Base-by-base conservation (phyloP, 805 yeast genomes). In the Monosporozyma yasuniensis region DNA sequence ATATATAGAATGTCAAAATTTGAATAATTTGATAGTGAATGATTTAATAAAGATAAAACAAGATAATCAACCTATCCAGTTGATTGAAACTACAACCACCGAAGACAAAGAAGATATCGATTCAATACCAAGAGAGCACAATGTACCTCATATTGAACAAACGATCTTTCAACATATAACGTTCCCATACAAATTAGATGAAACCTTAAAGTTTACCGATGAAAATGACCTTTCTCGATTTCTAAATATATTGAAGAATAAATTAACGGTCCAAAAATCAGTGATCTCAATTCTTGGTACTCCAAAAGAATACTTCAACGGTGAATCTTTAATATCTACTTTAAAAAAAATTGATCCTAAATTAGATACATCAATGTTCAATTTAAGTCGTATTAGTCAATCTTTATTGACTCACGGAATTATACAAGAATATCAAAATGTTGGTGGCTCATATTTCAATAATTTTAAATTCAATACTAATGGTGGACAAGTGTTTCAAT, bases 381-480 rank as follows among this genome's bases (percentile, higher is more conserved):
- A 66, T 34, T 37, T 64, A n/a, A 69, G 69, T 47, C 58, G 63
- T 32, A 52, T 69, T 25, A 72, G 72, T 1, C 71, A 69, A 48
- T 54, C 53, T 22, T 41, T 67, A 44, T 41, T 67, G 2, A 50
- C 49, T 8, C 23, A 57, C 4, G 60, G 59, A 0, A 38, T 67
- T n/a, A 58, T 68, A 27, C 22, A 49, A 16, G 53, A 48, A 42
- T 54, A 55, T 38, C 37, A 45, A 39, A 39, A 19, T 21, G 27
- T 39, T 39, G 42, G 42, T 3, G 42, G 42, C 3, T 12, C 42
- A 5, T 39, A 39, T 6, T 39, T 39, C 4, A 39, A 39, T 14
- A 39, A 39, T 39, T 21, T 39, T 4, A 39, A 39, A 39, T 21
- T n/a, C 1, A 39, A 39, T 10, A 19, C 27, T 21, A 9, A 7